A percentile compares a stretch with the other conserved stretches of the same genome.
Conservation (phyloP, 352 stramenopile genomes). For the Globisporangium canariense region DNA sequence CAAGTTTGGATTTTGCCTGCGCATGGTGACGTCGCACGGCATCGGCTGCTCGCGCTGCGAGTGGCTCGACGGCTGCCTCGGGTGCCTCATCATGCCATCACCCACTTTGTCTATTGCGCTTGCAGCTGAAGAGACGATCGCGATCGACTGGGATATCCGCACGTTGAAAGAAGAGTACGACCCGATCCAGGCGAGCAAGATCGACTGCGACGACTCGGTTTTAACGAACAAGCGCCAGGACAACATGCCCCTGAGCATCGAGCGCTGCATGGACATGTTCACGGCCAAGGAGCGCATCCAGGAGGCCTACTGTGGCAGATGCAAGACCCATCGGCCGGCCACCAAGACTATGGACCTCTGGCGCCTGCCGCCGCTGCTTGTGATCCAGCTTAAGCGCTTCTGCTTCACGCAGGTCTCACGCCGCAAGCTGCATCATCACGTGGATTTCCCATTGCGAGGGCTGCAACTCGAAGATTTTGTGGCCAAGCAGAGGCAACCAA, state of each 20-base stretch:
- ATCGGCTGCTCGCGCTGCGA: conserved; percentile 86
- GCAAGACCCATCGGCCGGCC: conserved; percentile 88
- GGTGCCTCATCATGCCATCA: conserved; percentile 76
- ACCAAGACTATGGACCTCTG: conserved; percentile 98
- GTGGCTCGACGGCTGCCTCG: conserved; percentile 85
- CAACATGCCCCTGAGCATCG: conserved; percentile 77
- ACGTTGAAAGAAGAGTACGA: conserved; percentile 87
- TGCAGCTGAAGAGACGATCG: conserved; percentile 74
- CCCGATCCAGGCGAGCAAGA: conserved; percentile 77
- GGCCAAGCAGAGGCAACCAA: conserved; percentile 49
- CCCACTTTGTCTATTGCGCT: conserved; percentile 37
- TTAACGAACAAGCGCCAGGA: conserved; percentile 63
- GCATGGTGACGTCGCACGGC: conserved; percentile 76
- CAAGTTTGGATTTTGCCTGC: conserved; percentile 83
- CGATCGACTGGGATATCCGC: conserved; percentile 89
- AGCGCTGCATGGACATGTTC: conserved; percentile 86
- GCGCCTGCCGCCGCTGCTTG: conserved; percentile 94
- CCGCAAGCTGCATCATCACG: conserved; percentile 95
- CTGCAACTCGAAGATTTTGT: conserved; percentile 87
- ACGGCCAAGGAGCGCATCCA: conserved; percentile 76
- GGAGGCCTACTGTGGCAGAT: conserved; percentile 79
- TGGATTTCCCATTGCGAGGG: conserved; percentile 94
- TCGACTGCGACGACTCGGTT: conserved; percentile 66
- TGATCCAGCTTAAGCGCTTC: conserved; percentile 99
- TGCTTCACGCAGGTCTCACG: conserved; percentile 93